phyloP scores from a whole-genome alignment of 2,329 filamentous ascomycete genomes.

The Monilinia vaccinii-corymbosi region DNA sequence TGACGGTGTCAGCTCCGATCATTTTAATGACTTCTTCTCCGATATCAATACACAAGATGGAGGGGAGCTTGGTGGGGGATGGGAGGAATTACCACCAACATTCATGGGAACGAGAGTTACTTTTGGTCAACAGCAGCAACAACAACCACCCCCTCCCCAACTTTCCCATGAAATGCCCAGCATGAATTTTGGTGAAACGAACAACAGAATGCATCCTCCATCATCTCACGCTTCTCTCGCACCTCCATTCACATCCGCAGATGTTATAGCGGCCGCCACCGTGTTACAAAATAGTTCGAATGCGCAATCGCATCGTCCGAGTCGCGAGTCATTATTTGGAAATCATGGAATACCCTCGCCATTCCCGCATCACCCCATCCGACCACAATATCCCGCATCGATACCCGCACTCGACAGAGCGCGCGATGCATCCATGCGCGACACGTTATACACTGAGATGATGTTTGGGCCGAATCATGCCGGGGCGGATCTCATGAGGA shows the following conservation, averaged over 20 bases:
- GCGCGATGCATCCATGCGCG: conserved; percentile 16
- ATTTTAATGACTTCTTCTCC: conserved; percentile 40
- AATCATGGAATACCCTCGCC: conserved; percentile 11
- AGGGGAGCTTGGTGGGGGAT: conserved; percentile 40
- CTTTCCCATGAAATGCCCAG: conserved; percentile 15
- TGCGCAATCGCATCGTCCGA: conserved; percentile 25
- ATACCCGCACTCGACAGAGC: conserved; percentile 12
- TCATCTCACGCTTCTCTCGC: conserved; percentile 8
- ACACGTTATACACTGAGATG: conserved; percentile 23
- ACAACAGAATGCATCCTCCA: conserved; percentile 11
- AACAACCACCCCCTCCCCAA: conserved; percentile 34
- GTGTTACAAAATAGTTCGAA: conserved; percentile 38
- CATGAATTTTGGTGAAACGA: conserved; percentile 18
- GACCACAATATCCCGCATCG: conserved; percentile 18
- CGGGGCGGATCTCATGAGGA: conserved; percentile 2
- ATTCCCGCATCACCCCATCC: conserved; percentile 15
- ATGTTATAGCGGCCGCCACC: conserved; percentile 53
- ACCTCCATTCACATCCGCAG: conserved; percentile 34
- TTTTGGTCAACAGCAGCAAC: conserved; percentile 38
- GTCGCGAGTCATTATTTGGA: conserved; percentile 20
- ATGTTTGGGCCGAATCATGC: conserved; percentile 19
- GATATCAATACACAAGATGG: conserved; percentile 35
- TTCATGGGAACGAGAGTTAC: conserved; percentile 59
- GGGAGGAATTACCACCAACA: conserved; percentile 51
- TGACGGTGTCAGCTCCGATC: conserved; percentile 42